Conservation (phyloP, 495 filamentous ascomycete species). For the Terfezia claveryi region DNA sequence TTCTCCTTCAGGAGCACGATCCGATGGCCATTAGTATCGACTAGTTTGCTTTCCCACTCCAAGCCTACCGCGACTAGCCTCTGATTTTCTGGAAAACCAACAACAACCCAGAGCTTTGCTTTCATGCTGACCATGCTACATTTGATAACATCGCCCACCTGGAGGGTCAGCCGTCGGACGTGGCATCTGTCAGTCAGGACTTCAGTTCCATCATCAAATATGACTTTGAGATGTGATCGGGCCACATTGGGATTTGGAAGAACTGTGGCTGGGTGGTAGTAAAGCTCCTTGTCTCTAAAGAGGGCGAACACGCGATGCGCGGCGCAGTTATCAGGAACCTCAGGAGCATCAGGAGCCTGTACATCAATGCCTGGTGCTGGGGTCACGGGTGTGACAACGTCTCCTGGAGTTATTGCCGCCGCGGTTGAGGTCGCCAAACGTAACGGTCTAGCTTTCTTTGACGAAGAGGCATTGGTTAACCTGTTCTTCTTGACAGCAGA, state of each 20-base stretch:
- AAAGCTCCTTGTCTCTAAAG: slow-evolving; percentile 12
- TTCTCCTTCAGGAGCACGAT: slow-evolving; percentile 3
- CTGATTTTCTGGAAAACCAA: slow-evolving; percentile 1
- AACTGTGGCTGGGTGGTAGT: slow-evolving; percentile 16
- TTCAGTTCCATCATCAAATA: slow-evolving; percentile 16
- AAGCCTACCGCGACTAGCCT: neutral
- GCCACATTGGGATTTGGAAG: neutral
- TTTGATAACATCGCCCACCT: slow-evolving; percentile 10
- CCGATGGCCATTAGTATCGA: slow-evolving; percentile 10
- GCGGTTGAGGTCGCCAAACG: too few relatives aligned
- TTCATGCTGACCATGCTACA: slow-evolving; percentile 12
- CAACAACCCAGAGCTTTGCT: slow-evolving; percentile 7
- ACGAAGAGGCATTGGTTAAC: too few relatives aligned
- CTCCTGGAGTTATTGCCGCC: too few relatives aligned
- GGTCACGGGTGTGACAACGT: neutral
- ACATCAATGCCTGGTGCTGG: neutral
- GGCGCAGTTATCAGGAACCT: neutral
- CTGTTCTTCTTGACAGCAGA: too few relatives aligned
- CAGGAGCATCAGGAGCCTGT: neutral
- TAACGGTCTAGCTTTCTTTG: too few relatives aligned
- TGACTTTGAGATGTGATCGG: slow-evolving; percentile 4
- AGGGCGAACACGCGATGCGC: slow-evolving; percentile 15
- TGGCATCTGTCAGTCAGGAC: slow-evolving; percentile 3
- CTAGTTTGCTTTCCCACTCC: neutral
- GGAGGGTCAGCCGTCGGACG: slow-evolving; percentile 13